Evolutionary conservation across 1,139 yeast species (phyloP).

Genomic region (Hansenula lynferdii): DNA sequence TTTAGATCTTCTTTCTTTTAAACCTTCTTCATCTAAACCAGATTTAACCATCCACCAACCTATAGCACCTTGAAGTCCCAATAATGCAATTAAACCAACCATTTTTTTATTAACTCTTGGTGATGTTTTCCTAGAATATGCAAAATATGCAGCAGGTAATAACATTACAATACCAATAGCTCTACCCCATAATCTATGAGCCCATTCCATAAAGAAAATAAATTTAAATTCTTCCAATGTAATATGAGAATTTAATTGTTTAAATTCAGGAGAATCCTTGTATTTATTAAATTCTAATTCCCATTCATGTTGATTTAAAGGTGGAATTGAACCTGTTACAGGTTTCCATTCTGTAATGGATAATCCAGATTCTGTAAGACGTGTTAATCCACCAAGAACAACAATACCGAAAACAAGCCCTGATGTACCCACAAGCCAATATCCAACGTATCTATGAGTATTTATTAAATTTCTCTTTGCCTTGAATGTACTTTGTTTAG

Average conservation of each 20-base stretch:
- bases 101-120: constrained; percentile 64
- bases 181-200: constrained; percentile 89
- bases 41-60: constrained; percentile 99
- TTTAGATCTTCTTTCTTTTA: constrained; percentile 75
- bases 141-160: constrained; percentile 81
- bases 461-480: constrained; percentile 22
- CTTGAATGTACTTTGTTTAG: not conserved
- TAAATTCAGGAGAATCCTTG: constrained; percentile 84
- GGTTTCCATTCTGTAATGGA: constrained; percentile 99
- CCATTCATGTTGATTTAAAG: constrained; percentile 78
- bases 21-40: constrained; percentile 80
- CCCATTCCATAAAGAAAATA: constrained; percentile 97
- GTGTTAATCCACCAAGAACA: constrained; percentile 91
- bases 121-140: constrained; percentile 61
- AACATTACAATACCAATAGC: constrained; percentile 81
- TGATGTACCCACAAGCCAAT: constrained; percentile 89
- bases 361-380: constrained; percentile 92
- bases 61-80: constrained; percentile 91
- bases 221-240: constrained; percentile 91
- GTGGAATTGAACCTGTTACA: constrained; percentile 92
- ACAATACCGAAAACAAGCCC: constrained; percentile 92
- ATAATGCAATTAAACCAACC: constrained; percentile 64
- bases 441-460: constrained; percentile 57
- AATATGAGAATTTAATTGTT: constrained; percentile 83
- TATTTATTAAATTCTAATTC: constrained; percentile 77